A percentile compares a stretch with the other conserved stretches of the same genome.
phyloP scores from a whole-genome alignment of 2,329 filamentous ascomycete species.

The Diplodia sapinea region DNA sequence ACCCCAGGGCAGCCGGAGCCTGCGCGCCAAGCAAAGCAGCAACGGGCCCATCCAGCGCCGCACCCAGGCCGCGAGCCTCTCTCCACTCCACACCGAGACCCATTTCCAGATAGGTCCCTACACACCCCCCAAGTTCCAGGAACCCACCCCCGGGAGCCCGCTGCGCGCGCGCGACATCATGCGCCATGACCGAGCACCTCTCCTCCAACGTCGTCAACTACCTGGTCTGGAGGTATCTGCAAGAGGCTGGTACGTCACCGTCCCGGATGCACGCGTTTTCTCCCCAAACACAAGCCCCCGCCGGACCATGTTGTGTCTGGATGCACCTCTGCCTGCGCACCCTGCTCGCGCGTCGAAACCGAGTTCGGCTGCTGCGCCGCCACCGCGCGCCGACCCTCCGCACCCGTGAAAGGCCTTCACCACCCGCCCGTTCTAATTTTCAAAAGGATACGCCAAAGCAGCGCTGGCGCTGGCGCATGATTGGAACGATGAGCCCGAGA shows the following conservation, averaged over 20 bases:
- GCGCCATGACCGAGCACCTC: conserved; percentile 54
- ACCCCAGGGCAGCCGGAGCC: conserved; percentile 3
- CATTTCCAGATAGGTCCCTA: background rate
- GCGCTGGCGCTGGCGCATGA: conserved; percentile 65
- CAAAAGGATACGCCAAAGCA: conserved; percentile 63
- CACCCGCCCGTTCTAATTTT: conserved; percentile 13
- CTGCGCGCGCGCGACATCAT: conserved; percentile 39
- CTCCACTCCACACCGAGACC: conserved; percentile 27
- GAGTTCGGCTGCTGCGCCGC: conserved; percentile 7
- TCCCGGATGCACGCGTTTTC: conserved; percentile 18
- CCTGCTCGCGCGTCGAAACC: background rate
- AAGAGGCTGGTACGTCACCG: conserved; percentile 43
- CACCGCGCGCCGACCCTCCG: conserved; percentile 21
- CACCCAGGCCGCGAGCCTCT: conserved; percentile 28
- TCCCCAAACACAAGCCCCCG: background rate
- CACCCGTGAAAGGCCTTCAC: conserved; percentile 1
- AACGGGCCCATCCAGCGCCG: conserved; percentile 29
- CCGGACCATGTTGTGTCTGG: background rate
- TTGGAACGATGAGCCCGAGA: conserved; percentile 67
- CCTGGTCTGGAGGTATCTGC: conserved; percentile 68
- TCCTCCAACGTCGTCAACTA: conserved; percentile 71
- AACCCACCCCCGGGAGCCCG: conserved; percentile 16
- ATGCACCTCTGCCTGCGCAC: conserved; percentile 5
- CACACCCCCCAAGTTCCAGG: conserved; percentile 10
- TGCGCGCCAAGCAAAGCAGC: conserved; percentile 28